phyloP scores from a whole-genome alignment of 306 rosid species.

The Gastrolobium bilobum region DNA sequence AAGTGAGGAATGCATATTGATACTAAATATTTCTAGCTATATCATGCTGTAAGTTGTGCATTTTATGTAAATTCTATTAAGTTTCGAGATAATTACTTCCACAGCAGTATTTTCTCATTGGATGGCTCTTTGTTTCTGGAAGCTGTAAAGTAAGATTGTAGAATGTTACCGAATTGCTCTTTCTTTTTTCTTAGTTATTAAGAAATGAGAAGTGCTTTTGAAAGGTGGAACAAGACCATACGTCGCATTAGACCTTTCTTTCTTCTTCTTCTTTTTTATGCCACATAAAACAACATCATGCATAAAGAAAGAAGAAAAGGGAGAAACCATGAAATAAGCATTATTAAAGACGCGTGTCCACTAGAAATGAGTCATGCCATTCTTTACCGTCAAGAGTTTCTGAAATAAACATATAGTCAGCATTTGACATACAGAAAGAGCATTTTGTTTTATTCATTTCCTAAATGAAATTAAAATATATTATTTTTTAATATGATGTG shows the following conservation, averaged over 20 bases:
- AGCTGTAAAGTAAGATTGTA: not conserved
- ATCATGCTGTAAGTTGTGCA: not conserved
- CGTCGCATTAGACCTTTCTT: constrained; percentile 24
- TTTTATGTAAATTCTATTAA: not conserved
- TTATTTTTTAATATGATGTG: too few species aligned
- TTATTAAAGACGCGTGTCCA: constrained; percentile 39
- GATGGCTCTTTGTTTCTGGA: too few species aligned
- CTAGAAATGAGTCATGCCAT: not conserved
- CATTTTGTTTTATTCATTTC: too few species aligned
- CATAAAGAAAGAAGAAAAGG: constrained; percentile 4
- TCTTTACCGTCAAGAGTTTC: not conserved
- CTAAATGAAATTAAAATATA: too few species aligned
- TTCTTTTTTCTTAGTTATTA: constrained; percentile 41
- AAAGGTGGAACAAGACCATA: constrained; percentile 40
- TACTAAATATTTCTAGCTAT: not conserved
- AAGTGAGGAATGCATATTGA: not conserved
- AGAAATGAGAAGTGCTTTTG: constrained; percentile 47
- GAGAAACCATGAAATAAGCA: not conserved
- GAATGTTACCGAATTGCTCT: not conserved
- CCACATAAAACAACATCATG: constrained; percentile 33
- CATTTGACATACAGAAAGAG: too few species aligned
- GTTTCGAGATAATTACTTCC: too few species aligned
- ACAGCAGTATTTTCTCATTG: too few species aligned
- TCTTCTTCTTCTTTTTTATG: constrained; percentile 3
- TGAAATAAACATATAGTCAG: constrained; percentile 7